Evolutionary conservation across 495 filamentous ascomycete genomes (phyloP), one percentile per base, ranked within the genome.

Genomic region (Xylaria flabelliformis): DNA sequence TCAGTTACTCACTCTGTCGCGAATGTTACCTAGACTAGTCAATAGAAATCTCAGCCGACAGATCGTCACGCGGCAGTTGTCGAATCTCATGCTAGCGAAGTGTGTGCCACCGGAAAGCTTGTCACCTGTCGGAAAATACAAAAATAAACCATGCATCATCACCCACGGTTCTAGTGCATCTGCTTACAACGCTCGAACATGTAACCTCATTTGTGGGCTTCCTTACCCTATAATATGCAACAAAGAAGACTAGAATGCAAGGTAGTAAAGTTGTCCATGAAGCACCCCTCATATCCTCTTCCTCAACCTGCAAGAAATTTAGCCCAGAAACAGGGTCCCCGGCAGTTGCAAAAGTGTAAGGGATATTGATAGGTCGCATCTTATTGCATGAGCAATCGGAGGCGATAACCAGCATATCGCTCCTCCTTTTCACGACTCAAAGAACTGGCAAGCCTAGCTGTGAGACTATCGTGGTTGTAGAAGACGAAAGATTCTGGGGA

Each of bases 301-400:
- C 10, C 42, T 21, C 19, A 51, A 15, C 15, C 58, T n/a, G 58
- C 58, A 61, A 29, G 36, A 21, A 42, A 44, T 42, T 44, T 64
- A 39, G 63, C 42, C 39, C 24, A 32, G 42, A 21, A 65, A 29
- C 58, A 34, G 61, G 63, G 26, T 17, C 29, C 41, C 64, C 64
- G 64, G 64, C 64, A 67, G 64, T 67, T 51, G 64, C 41, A 29
- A 42, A 2, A 3, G 39, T 42, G 32, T 10, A 36, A 50, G 42
- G 7, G 41, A 65, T 42, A 36, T 34, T 53, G 32, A 67, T 39
- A 67, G n/a, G 50, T 67, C 65, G 34, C 65, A 36, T 48, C 21
- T n/a, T 36, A 34, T 46, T 21, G 36, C 42, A 29, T 46, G 63
- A 50, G 21, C 29, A 10, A 51, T 36, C 34, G 64, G 42, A 67